Evolutionary conservation across 2,329 filamentous ascomycete genomes (phyloP), one percentile per base, ranked within the genome.

Genomic region (Cryphonectria parasitica): DNA sequence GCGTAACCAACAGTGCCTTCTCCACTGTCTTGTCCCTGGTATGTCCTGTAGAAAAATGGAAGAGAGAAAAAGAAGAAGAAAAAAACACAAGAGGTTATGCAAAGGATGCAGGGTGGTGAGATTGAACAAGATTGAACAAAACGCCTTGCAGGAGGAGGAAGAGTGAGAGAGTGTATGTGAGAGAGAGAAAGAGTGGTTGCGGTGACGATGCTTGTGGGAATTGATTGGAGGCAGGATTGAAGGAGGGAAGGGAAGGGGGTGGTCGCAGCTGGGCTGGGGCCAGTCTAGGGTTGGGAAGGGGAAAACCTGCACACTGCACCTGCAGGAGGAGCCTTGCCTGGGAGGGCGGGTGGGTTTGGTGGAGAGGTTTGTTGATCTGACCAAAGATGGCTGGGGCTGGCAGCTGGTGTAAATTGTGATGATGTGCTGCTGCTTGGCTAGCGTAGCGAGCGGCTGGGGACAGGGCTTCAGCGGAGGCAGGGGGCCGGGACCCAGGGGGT

Each of bases 131-230:
- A n/a, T 61, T 22, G 31, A 61, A 61, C 2, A 61, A 3, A 19
- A 8, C 17, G 5, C 45, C 22, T 49, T 49, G 28, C 52, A 19
- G 28, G 13, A 19, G 52, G n/a, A 56, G 25, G 54, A 19, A 2
- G 54, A 17, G 28, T 31, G 28, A 6, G 54, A 34, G 54, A 17
- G 25, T 15, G 28, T 34, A 15, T 28, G 49, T 28, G 61, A 17
- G 36, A 25, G 61, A 7, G n/a, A 13, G 34, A 25, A 34, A 19
- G 22, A 34, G 6, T 34, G 58, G 19, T 41, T 63, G 61, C 36
- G 61, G 61, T 45, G 61, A 64, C 39, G 61, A 45, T 64, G 36
- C 61, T 45, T 45, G 61, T 43, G 34, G 58, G 36, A 43, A 28
- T 28, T 43, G 61, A 41, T 25, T 25, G 36, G 36, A n/a, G 52